Evolutionary conservation across 23 red algal species (phyloP).

Genomic region (Gracilaria caudata): DNA sequence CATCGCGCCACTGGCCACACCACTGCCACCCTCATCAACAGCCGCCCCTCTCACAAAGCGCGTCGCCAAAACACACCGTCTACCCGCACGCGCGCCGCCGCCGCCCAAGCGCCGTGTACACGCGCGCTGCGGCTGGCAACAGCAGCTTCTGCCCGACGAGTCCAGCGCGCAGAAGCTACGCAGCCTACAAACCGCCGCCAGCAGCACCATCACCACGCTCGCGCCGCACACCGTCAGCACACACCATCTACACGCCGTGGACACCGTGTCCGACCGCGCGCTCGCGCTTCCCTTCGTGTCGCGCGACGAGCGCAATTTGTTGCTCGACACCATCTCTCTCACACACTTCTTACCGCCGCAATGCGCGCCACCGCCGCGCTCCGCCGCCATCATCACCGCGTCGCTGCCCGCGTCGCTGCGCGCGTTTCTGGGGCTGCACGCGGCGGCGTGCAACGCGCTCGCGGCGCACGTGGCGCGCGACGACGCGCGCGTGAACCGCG

Average conservation of each 20-base stretch:
- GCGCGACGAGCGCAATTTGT: background rate
- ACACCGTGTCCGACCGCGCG: background rate
- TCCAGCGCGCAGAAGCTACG: background rate
- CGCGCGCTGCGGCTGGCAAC: background rate
- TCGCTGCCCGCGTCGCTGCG: background rate
- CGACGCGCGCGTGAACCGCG: conserved; percentile 5
- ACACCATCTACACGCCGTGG: background rate
- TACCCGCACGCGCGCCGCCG: background rate
- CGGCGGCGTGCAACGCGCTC: background rate
- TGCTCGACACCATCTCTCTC: background rate
- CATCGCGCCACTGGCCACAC: background rate
- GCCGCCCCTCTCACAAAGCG: background rate
- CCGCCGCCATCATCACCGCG: conserved; percentile 4
- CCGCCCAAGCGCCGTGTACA: background rate
- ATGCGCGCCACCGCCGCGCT: background rate
- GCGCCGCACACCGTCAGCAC: background rate
- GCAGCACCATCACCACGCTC: background rate
- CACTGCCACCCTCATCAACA: background rate
- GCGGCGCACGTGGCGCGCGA: background rate
- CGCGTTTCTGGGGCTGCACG: background rate
- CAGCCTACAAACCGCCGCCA: background rate
- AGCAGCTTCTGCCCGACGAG: background rate
- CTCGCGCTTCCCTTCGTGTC: background rate
- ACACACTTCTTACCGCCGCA: background rate
- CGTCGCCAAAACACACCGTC: background rate